phyloP scores from a whole-genome alignment of 2,329 filamentous ascomycete genomes.

The Anthostomella pinea region DNA sequence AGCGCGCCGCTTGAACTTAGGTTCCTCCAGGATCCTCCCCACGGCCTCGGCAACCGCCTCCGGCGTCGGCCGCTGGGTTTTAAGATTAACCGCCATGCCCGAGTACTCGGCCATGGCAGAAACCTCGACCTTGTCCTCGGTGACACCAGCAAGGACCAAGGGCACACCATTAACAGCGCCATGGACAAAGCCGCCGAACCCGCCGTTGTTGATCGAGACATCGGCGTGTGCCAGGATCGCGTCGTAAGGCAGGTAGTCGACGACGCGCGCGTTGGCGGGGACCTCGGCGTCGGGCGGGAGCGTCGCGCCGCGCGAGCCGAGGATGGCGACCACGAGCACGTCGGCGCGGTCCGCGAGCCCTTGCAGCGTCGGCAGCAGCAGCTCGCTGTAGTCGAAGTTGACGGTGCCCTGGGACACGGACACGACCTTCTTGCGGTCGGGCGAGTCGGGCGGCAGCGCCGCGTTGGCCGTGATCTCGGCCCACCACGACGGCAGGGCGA shows the following conservation, averaged over 20 bases:
- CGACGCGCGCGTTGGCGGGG: slow-evolving; percentile 41
- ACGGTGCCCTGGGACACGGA: slow-evolving; percentile 48
- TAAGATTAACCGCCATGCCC: slow-evolving; percentile 45
- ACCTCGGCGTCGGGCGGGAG: slow-evolving; percentile 28
- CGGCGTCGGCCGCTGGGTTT: slow-evolving; percentile 29
- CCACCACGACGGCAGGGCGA: slow-evolving; percentile 44
- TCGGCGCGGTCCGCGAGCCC: slow-evolving; percentile 42
- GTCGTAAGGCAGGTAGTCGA: slow-evolving; percentile 50
- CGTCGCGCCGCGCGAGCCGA: slow-evolving; percentile 27
- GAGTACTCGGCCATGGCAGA: slow-evolving; percentile 39
- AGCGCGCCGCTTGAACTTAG: slow-evolving; percentile 12
- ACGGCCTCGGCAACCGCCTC: slow-evolving; percentile 11
- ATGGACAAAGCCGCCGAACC: slow-evolving; percentile 37
- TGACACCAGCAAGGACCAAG: slow-evolving; percentile 13
- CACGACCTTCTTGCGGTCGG: slow-evolving; percentile 37
- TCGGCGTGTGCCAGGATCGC: slow-evolving; percentile 41
- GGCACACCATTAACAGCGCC: slow-evolving; percentile 14
- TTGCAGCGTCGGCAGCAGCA: slow-evolving; percentile 44
- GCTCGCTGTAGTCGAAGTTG: slow-evolving; percentile 35
- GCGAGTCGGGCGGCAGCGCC: slow-evolving; percentile 2
- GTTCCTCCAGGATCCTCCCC: slow-evolving; percentile 8
- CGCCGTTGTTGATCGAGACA: slow-evolving; percentile 18
- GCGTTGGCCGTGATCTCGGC: slow-evolving; percentile 36
- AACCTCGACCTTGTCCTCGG: slow-evolving; percentile 33
- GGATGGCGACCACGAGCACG: slow-evolving; percentile 35